Evolutionary conservation across 306 rosid species (phyloP), one percentile per base, ranked within the genome.

Genomic region (Medicago arabica): DNA sequence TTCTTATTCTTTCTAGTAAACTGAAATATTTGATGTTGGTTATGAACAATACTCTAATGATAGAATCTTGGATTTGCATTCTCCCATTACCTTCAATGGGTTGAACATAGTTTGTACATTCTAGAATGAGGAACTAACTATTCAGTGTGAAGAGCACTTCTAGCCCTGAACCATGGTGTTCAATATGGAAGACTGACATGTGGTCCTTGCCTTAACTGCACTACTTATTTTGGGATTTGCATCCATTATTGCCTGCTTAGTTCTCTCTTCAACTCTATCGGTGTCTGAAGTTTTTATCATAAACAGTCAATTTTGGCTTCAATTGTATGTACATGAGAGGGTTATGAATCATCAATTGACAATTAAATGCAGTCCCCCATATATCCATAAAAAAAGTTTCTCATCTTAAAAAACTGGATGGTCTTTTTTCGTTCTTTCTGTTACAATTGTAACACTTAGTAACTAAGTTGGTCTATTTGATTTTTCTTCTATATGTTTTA

Each of bases 161-260:
- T 54, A 18, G n/a, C 69, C 53, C n/a, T 64, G 39, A 13, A 46
- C 39, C 17, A 17, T 75, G 39, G 28, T 63, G 25, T 18, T 50
- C 25, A 66, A 59, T 49, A 63, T 53, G 13, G 74, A 75, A 75
- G 57, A 69, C 54, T 75, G 43, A 51, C 23, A 28, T 28, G 31
- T 28, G 28, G 46, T 25, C 28, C 51, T 23, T 71, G 34, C 31
- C 43, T 61, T 75, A 44, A 25, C 72, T 59, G 25, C 36, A 38
- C 65, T 38, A 31, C 15, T 21, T 39, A 68, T 80, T 6, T 68
- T 80, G 55, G 59, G 66, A 36, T 50, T 61, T 57, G 50, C 75
- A 17, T 38, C 41, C 59, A 18, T 49, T 53, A 21, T 23, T 67
- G 58, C 72, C 28, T 12, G 12, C 60, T 4, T 54, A 11, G 76